Conservation (phyloP, 2,329 filamentous ascomycete genomes). For the Colletotrichum neosansevieriae region DNA sequence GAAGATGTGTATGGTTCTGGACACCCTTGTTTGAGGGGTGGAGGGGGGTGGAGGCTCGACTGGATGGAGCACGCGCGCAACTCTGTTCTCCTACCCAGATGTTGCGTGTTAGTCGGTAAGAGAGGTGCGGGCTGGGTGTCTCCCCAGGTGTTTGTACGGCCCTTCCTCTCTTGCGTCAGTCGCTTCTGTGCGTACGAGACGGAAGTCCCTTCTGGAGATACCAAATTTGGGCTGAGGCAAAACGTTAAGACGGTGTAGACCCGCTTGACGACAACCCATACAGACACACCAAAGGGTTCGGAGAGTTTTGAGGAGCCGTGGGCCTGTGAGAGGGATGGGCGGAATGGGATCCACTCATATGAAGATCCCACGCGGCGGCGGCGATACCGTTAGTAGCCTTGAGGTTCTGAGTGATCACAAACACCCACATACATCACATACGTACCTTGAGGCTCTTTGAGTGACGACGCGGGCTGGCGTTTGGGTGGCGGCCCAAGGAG, state of each 20-base stretch:
- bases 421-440: slow-evolving; percentile 2
- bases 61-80: background rate
- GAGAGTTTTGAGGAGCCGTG: background rate
- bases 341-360: slow-evolving; percentile 25
- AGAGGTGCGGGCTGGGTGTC: slow-evolving; percentile 2
- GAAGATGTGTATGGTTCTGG: slow-evolving; percentile 25
- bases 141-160: slow-evolving; percentile 12
- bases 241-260: slow-evolving; percentile 28
- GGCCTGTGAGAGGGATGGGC: slow-evolving; percentile 10
- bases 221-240: slow-evolving; percentile 24
- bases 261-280: slow-evolving; percentile 11
- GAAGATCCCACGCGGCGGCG: slow-evolving; percentile 11
- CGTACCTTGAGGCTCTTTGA: slow-evolving; percentile 34
- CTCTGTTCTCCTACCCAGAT: slow-evolving; percentile 10
- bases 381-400: slow-evolving; percentile 14
- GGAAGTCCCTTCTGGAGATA: slow-evolving; percentile 6
- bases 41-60: slow-evolving; percentile 2
- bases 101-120: background rate
- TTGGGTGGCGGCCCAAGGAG: slow-evolving; percentile 24
- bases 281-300: slow-evolving; percentile 8
- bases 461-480: slow-evolving; percentile 25
- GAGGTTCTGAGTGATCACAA: background rate
- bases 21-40: slow-evolving; percentile 32
- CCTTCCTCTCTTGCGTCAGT: slow-evolving; percentile 17
- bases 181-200: slow-evolving; percentile 33